Conservation (phyloP, 202 grass and related monocot genomes). For the Setaria viridis region DNA sequence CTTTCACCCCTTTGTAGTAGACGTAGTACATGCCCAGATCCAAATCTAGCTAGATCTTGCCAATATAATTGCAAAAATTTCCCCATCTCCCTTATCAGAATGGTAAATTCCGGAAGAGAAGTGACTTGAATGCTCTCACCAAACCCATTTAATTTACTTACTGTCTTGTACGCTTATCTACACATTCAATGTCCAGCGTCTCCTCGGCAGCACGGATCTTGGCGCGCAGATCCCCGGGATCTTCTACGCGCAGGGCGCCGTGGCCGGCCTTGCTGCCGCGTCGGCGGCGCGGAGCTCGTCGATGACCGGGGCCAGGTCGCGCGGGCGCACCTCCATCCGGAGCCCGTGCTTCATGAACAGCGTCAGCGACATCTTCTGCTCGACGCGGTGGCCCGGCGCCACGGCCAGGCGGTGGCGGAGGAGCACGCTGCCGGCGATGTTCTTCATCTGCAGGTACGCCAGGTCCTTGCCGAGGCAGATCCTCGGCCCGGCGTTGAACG, state of each 20-base stretch:
- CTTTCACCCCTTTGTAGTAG: background rate
- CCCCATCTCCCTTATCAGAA: conserved; percentile 17
- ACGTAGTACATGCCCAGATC: background rate
- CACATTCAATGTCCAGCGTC: conserved; percentile 40
- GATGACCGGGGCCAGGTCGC: conserved; percentile 58
- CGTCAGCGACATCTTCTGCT: conserved; percentile 99
- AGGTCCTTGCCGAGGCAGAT: conserved; percentile 97
- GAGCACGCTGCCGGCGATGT: conserved; percentile 86
- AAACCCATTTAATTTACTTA: conserved; percentile 55
- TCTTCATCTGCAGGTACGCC: conserved; percentile 99
- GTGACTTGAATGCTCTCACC: conserved; percentile 49
- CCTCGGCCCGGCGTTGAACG: conserved; percentile 91
- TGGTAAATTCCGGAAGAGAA: conserved; percentile 42
- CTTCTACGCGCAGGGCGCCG: conserved; percentile 64
- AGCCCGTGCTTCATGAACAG: conserved; percentile 95
- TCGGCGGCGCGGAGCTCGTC: conserved; percentile 37
- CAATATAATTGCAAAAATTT: conserved; percentile 22
- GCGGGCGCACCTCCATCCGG: conserved; percentile 68
- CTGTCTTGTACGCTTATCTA: conserved; percentile 55
- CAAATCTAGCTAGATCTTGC: conserved; percentile 46
- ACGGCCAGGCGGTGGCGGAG: conserved; percentile 79
- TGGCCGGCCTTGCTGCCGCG: conserved; percentile 10
- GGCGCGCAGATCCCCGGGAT: conserved; percentile 26
- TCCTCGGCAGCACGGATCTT: conserved; percentile 46
- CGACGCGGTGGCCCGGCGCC: conserved; percentile 74